Base-by-base conservation (phyloP, 1,284 basidiomycete species). In the Amylostereum chailletii region DNA sequence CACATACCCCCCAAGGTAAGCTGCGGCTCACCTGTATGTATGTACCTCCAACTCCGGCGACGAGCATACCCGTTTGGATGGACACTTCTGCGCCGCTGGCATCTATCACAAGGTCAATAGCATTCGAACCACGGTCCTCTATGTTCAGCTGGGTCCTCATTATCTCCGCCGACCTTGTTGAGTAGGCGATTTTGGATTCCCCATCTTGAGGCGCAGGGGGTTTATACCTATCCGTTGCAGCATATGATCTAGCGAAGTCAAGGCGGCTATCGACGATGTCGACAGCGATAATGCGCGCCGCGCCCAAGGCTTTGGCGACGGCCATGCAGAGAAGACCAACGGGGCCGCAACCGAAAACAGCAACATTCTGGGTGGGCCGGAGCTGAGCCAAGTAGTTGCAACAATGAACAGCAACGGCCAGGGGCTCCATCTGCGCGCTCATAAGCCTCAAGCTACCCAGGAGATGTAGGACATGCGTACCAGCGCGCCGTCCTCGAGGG, bases 291-390 rank as follows among this genome's bases (percentile, higher is more conserved):
- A 94, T 75, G 47, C 86, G 81, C 37, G 76, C 74, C 0, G 90
- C 92, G 29, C 91, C 92, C 48, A 94, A 72, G 2, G 91, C 93
- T 62, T 86, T 92, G 31, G 92, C 92, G 27, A 94, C 92, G 3
- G 90, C 94, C 83, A 94, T 94, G 63, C 83, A 87, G 34, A 97
- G 79, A 19, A 97, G 75, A 31, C 94, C 94, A 54, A 98, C 90
- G 5, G 94, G 94, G 1, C 95, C 94, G 53, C 94, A 95, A 30
- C 86, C 86, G 59, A 95, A 93, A 51, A 98, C 72, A 29, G 79
- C 80, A 53, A 93, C 79, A 42, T 79, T 80, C 64, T 90, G 81
- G 60, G 80, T 81, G 36, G 86, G 71, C 46, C 77, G 79, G 64
- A 96, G 75, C 37, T 76, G 70, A 27, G 86, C 94, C 37, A 93